A percentile compares a stretch with the other conserved stretches of the same genome.
Evolutionary conservation across 2,329 filamentous ascomycete species (phyloP).

Genomic region (Fusarium gaditjirri): DNA sequence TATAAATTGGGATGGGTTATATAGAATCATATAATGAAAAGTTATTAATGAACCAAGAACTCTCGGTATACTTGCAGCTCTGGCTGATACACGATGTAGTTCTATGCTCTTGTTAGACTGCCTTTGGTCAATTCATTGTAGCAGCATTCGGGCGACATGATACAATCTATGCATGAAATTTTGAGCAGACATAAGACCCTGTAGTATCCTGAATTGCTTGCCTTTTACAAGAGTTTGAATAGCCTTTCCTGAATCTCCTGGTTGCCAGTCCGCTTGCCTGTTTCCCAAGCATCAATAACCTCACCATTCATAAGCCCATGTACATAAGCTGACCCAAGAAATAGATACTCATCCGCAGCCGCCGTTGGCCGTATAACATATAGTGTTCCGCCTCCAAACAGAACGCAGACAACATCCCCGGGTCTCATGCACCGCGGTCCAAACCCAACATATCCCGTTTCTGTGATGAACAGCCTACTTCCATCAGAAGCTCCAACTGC

Average conservation of each 20-base stretch:
- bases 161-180: not conserved
- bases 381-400: not conserved
- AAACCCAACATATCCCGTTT: not conserved
- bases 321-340: not conserved
- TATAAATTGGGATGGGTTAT: not conserved
- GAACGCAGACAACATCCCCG: not conserved
- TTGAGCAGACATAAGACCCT: not conserved
- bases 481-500: rapidly evolving
- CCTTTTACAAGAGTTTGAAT: not conserved
- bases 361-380: not conserved
- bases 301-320: not conserved
- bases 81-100: rapidly evolving
- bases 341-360: rapidly evolving
- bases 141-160: rapidly evolving
- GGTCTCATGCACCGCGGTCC: not conserved
- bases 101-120: rapidly evolving
- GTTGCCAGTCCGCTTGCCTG: rapidly evolving
- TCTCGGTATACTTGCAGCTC: rapidly evolving
- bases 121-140: rapidly evolving
- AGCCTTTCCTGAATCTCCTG: not conserved
- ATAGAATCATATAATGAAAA: not conserved
- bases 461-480: not conserved
- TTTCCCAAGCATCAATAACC: not conserved
- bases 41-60: not conserved
- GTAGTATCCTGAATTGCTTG: no score